These are phyloP conservation scores for Echeveria elegans DNA, from an alignment of 164 flowering plant genomes.

Conservation along the genomic window DNA sequence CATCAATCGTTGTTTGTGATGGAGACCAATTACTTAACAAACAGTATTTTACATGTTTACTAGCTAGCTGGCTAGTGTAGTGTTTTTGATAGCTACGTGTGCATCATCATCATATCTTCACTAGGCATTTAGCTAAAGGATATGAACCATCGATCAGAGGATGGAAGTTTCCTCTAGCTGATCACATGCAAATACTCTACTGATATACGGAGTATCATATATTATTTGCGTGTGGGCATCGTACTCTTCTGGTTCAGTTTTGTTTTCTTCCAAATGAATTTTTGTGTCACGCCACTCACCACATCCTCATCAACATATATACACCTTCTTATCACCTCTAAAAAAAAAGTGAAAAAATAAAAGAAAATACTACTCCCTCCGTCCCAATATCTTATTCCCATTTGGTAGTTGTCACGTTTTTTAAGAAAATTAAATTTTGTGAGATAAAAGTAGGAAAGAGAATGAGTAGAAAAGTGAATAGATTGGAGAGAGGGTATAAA, in stretches of 20 bases:
- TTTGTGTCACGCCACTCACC: neutral
- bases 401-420: no score
- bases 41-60: neutral
- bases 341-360: no score
- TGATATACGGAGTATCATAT: no score
- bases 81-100: neutral
- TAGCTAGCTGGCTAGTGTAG: neutral
- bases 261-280: neutral
- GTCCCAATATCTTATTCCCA: no score
- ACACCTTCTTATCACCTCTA: no score
- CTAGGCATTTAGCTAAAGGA: no score
- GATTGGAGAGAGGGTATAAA: no score
- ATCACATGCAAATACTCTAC: constrained; percentile 5
- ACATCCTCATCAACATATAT: no score
- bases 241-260: neutral
- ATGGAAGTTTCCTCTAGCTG: neutral
- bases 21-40: neutral
- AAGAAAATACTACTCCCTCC: no score
- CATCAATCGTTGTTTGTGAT: neutral
- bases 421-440: no score
- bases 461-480: no score
- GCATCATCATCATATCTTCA: neutral
- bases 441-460: no score
- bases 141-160: neutral
- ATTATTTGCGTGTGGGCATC: neutral